Evolutionary conservation across 805 yeast species (phyloP), one percentile per base, ranked within the genome.

Genomic region (Nematodospora valgi): DNA sequence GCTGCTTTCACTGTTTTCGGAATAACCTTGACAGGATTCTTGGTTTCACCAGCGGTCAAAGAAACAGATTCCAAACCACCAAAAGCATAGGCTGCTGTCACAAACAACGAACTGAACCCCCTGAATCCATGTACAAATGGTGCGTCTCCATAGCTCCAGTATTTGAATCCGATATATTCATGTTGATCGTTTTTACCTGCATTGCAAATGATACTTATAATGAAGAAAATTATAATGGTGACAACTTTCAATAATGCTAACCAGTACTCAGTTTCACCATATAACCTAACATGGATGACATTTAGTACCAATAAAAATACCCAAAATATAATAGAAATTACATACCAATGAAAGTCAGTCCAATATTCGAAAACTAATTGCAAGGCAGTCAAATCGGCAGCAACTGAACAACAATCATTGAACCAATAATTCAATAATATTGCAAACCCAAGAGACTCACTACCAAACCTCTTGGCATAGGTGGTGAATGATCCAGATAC

Each of bases 171-270:
- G 26, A 64, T 58, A 44, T 64, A 66, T 28, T 58, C 61, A 34
- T 63, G 56, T n/a, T 37, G 23, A 8, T 64, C 62, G 43, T 77
- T 78, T 32, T 78, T 79, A 27, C 84, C 84, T 15, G 70, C 76
- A 46, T 75, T 76, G 32, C 72, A 78, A 6, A 76, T 68, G 38
- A 79, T 58, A 37, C 80, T 70, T 33, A 77, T 52, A 18, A 74
- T 72, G 56, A 77, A 76, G 49, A 74, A 78, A 5, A 78, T 77
- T 8, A 74, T 41, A 25, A 79, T 70, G 12, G 86, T 74, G 2
- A 78, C 50, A 5, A 76, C 68, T 44, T 65, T 66, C 33, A 65
- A 51, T 13, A 60, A 26, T 18, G 70, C 64, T 30, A 65, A 51
- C 47, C 56, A 54, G 41, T 63, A 65, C 44, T 66, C 72, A 15